Evolutionary conservation across 2,329 filamentous ascomycete genomes (phyloP).

Genomic region (Neoarthrinium moseri): DNA sequence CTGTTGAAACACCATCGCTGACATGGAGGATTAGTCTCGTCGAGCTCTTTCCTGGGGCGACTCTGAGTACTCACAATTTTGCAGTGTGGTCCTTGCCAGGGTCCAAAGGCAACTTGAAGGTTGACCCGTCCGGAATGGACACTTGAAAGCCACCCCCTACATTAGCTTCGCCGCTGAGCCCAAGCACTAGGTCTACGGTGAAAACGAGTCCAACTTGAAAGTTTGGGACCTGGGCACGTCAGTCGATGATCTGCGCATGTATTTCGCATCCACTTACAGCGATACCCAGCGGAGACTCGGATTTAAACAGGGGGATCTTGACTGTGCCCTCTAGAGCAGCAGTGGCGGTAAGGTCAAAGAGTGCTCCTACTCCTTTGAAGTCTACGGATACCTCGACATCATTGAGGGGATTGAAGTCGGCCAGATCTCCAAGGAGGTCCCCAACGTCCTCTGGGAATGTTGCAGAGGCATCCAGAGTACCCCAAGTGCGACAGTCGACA

Average conservation of each 20-base stretch:
- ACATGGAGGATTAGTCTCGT: too few species aligned
- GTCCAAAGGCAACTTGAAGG: conserved; percentile 22
- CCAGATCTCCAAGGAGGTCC: conserved; percentile 16
- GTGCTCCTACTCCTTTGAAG: conserved; percentile 24
- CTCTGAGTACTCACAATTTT: conserved; percentile 26
- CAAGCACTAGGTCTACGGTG: conserved; percentile 21
- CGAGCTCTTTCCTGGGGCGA: too few species aligned
- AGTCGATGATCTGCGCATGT: neutral
- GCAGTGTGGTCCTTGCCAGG: conserved; percentile 16
- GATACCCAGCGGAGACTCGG: conserved; percentile 22
- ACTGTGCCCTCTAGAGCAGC: conserved; percentile 16
- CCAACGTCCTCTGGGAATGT: conserved; percentile 22
- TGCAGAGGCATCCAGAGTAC: conserved; percentile 18
- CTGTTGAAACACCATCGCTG: conserved; percentile 20
- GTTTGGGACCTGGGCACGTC: conserved; percentile 17
- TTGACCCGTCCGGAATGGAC: conserved; percentile 20
- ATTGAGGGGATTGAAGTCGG: conserved; percentile 19
- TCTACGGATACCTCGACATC: conserved; percentile 19
- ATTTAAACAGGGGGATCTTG: conserved; percentile 18
- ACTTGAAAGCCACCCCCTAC: conserved; percentile 22
- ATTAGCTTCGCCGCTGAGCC: conserved; percentile 18
- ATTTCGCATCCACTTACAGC: conserved; percentile 16
- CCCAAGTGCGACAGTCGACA: conserved; percentile 21
- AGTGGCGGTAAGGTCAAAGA: conserved; percentile 19
- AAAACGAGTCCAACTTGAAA: conserved; percentile 24